A percentile compares a stretch with the other conserved stretches of the same genome.
Evolutionary conservation across 441 rosid genomes (phyloP).

Genomic region (Sinapis alba): DNA sequence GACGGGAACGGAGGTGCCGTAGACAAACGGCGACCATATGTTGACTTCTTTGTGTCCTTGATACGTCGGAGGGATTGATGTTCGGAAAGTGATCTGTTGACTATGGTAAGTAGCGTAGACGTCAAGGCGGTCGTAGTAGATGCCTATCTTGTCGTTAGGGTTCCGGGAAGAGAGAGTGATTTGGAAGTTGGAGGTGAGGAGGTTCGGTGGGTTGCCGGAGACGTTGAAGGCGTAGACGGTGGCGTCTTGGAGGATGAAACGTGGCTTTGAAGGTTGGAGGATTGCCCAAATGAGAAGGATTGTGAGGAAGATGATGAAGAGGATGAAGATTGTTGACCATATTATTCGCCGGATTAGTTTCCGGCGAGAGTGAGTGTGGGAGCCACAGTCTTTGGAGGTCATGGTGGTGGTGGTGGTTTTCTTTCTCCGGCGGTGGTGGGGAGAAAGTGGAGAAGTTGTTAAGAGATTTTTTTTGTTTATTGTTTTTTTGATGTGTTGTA

Average conservation of each 20-base stretch:
- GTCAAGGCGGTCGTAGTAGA: slow-evolving; percentile 75
- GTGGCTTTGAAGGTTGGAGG: slow-evolving; percentile 71
- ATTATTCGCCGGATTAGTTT: slow-evolving; percentile 42
- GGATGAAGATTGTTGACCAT: slow-evolving; percentile 53
- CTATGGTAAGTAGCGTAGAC: slow-evolving; percentile 63
- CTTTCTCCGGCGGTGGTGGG: slow-evolving; percentile 21
- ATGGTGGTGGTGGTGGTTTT: slow-evolving; percentile 11
- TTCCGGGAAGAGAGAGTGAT: slow-evolving; percentile 73
- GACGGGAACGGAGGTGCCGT: slow-evolving; percentile 67
- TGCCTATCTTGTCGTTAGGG: slow-evolving; percentile 69
- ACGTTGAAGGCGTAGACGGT: slow-evolving; percentile 76
- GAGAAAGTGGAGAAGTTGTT: slow-evolving; percentile 29
- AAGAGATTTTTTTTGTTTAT: background rate
- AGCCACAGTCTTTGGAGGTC: slow-evolving; percentile 51
- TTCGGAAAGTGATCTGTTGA: slow-evolving; percentile 72
- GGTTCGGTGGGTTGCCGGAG: slow-evolving; percentile 52
- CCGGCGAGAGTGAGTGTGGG: slow-evolving; percentile 46
- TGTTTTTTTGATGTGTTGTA: slow-evolving; percentile 2
- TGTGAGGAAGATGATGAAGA: slow-evolving; percentile 52
- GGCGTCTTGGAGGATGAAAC: slow-evolving; percentile 77
- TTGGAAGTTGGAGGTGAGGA: slow-evolving; percentile 66
- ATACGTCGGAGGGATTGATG: slow-evolving; percentile 52
- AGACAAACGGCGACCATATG: slow-evolving; percentile 82
- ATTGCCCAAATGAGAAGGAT: slow-evolving; percentile 74
- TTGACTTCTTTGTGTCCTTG: slow-evolving; percentile 75